Evolutionary conservation across 257 asterid species (phyloP), one percentile per base, ranked within the genome.

Genomic region (Jaltomata sinuosa): DNA sequence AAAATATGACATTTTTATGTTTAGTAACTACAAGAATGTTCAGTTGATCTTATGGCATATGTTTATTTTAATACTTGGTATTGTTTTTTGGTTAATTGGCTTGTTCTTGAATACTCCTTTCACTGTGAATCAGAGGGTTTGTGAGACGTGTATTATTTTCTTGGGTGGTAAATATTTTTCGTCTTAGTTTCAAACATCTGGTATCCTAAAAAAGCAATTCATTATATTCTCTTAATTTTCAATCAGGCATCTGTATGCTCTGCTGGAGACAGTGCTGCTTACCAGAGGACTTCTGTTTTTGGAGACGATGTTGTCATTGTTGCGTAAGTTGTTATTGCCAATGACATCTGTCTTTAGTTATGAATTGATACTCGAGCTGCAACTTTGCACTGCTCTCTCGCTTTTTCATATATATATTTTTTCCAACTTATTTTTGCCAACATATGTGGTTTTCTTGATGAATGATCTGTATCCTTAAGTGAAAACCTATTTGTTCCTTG

Each of bases 301-400:
- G 99, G 98, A 71, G 98, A 96, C 84, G 99, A 96, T 87, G 98
- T 96, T 50, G 99, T 96, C 86, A 94, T 94, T 29, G 99, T 97
- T 83, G 99, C 98, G 99, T 97, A 94, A 93, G 99, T 89, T 79
- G 57, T 83, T 32, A 25, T 47, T 7, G 27, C 67, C 38, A 64
- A 64, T 38, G 32, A 62, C 34, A 49, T 87, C 25, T 84, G 27
- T 82, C 62, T 54, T 53, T 25, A 49, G 62, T 29, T 29, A n/a
- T n/a, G n/a, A n/a, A n/a, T n/a, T n/a, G n/a, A n/a, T n/a, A n/a
- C n/a, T n/a, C n/a, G n/a, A n/a, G n/a, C n/a, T n/a, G n/a, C 59
- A 25, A 0, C 22, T 45, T 74, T 25, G 59, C n/a, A 0, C n/a
- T 25, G 59, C 22, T 45, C 15, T 74, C 57, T 45, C 15, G 8